Evolutionary conservation across 75 land plant species (phyloP).

Genomic region (Pinus taeda): DNA sequence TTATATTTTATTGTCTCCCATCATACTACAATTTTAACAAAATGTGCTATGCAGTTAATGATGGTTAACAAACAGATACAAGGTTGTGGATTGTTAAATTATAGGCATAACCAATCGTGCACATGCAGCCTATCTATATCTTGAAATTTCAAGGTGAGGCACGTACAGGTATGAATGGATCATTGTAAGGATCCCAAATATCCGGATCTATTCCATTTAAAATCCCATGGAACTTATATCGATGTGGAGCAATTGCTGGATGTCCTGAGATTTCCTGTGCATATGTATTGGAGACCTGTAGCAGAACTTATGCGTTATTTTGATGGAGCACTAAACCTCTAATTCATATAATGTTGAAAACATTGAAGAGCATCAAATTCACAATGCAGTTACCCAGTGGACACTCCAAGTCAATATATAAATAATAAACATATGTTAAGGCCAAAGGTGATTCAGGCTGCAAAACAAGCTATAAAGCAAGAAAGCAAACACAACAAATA

Average conservation of each 20-base stretch:
- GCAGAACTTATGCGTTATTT: conserved; percentile 1
- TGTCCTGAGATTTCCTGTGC: conserved; percentile 78
- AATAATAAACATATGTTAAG: background rate
- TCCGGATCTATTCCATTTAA: conserved; percentile 90
- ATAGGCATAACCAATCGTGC: too few species aligned
- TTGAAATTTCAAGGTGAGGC: background rate
- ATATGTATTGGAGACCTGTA: conserved; percentile 82
- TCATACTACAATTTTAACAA: too few species aligned
- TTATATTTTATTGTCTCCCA: too few species aligned
- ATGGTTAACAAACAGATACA: too few species aligned
- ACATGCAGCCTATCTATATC: too few species aligned
- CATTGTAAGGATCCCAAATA: conserved; percentile 92
- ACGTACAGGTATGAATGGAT: conserved; percentile 81
- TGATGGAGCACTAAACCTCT: background rate
- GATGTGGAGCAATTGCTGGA: conserved; percentile 75
- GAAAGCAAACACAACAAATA: background rate
- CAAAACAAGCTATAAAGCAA: background rate
- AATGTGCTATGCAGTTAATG: too few species aligned
- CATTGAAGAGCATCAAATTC: background rate
- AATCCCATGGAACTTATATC: conserved; percentile 81
- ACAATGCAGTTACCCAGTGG: background rate
- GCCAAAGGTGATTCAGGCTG: background rate
- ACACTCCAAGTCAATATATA: background rate
- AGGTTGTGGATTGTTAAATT: too few species aligned
- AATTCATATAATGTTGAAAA: background rate